Base-by-base conservation (phyloP, 352 stramenopile species). In the Pythium inflatum region DNA sequence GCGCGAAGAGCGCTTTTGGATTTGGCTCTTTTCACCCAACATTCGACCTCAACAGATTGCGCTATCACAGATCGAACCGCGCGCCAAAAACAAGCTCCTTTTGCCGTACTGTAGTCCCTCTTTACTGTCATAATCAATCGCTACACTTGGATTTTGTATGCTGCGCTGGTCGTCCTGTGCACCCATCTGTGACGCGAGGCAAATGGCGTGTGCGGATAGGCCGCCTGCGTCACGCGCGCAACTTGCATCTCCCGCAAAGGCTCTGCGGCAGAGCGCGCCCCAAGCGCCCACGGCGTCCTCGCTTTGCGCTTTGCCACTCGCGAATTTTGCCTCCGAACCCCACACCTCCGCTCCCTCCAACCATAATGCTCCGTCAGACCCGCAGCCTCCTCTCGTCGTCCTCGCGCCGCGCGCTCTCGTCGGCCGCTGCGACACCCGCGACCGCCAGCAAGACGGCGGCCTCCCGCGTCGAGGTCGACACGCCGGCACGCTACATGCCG, bases 401-500 rank as follows among this genome's bases (percentile, higher is more conserved):
- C 24, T 67, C 55, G 41, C 83, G 77, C 62, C 82, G 84, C 51
- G 68, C 82, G 45, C 80, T 90, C 53, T 84, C 81, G 22, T 68
- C 71, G 3, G 55, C 80, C 8, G 68, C 71, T 0, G 56, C 73
- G 5, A 78, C 74, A 18, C 62, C 76, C 27, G 63, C 48, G 67
- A 76, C 58, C 27, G 60, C 56, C 50, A 74, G 66, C 45, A 62
- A 76, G 31, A 48, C 36, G 50, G 61, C 61, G 3, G 49, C 40
- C 1, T 22, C 5, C 3, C 33, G 46, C 8, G 60, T 79, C 25
- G 64, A 77, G 28, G 67, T 63, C 30, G 73, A 62, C 41, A 61
- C 74, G 24, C 74, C 80, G 20, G 80, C 76, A 45, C 78, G 78
- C 55, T 92, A 91, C 68, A 77, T 85, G 36, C 84, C 84, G 1